These are phyloP conservation scores for Hamamelis virginiana DNA, from an alignment of 164 flowering plant species.

Conservation along the genomic window DNA sequence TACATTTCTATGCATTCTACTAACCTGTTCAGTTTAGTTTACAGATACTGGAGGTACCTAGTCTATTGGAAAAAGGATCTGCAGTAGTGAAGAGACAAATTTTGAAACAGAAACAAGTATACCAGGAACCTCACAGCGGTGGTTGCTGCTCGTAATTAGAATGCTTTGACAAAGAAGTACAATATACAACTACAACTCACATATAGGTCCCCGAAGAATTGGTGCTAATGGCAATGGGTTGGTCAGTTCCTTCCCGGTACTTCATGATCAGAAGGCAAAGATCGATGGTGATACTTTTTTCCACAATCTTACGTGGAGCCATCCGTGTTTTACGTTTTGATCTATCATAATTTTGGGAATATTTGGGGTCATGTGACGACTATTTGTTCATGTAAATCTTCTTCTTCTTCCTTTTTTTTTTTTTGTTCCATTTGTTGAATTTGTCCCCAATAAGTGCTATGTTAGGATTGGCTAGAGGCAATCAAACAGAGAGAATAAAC, in stretches of 20 bases:
- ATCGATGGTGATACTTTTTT: not conserved
- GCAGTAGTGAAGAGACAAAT: conserved; percentile 51
- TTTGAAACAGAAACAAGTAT: conserved; percentile 47
- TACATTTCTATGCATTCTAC: not conserved
- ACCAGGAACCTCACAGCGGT: conserved; percentile 20
- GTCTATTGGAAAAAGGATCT: conserved; percentile 76
- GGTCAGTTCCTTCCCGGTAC: not conserved
- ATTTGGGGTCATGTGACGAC: not conserved
- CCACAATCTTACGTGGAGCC: not conserved
- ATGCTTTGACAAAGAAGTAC: not conserved
- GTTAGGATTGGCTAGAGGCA: not conserved
- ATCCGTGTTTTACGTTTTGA: not conserved
- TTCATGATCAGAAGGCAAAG: not conserved
- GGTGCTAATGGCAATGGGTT: not conserved
- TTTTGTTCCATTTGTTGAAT: not conserved
- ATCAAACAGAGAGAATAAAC: not conserved
- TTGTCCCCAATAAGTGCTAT: not conserved
- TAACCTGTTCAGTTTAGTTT: conserved; percentile 7
- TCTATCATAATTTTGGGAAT: not conserved
- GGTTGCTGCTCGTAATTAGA: conserved; percentile 55
- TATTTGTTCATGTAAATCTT: too few species aligned
- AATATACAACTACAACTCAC: not conserved
- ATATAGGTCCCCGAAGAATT: not conserved
- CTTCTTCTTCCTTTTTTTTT: not conserved
- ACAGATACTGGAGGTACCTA: conserved; percentile 79